phyloP scores from a whole-genome alignment of 257 asterid species.

The Nicotiana noctiflora region DNA sequence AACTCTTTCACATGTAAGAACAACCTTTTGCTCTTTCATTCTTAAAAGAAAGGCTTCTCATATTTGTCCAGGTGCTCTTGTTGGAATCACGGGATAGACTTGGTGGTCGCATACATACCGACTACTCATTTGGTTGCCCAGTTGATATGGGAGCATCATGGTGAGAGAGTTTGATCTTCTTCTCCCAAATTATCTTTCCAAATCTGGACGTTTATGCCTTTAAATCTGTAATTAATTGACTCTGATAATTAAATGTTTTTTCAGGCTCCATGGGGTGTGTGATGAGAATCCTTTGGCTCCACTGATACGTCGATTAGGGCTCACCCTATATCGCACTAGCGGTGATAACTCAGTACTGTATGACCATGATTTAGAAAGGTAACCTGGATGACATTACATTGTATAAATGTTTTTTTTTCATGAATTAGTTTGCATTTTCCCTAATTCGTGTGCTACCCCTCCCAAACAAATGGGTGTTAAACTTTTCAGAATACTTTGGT shows the following conservation, averaged over 20 bases:
- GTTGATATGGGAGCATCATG: slow-evolving; percentile 99
- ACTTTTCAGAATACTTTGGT: background rate
- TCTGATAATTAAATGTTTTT: background rate
- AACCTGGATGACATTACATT: background rate
- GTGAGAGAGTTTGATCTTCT: slow-evolving; percentile 20
- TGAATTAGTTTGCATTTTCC: background rate
- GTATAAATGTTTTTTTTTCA: background rate
- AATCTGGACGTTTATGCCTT: background rate
- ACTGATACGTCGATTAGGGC: slow-evolving; percentile 80
- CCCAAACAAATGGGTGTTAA: background rate
- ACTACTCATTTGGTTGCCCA: slow-evolving; percentile 94
- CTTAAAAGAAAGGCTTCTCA: background rate
- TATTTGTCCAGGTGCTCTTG: slow-evolving; percentile 55
- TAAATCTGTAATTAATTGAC: background rate
- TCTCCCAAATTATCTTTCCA: background rate
- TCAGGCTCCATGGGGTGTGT: slow-evolving; percentile 98
- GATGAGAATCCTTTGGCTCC: slow-evolving; percentile 98
- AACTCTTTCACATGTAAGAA: background rate
- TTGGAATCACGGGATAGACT: slow-evolving; percentile 91
- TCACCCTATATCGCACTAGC: slow-evolving; percentile 81
- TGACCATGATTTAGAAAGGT: slow-evolving; percentile 99
- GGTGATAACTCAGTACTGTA: slow-evolving; percentile 90
- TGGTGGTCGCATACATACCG: slow-evolving; percentile 94
- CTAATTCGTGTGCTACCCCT: background rate
- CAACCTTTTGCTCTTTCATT: background rate